Percentiles rank a stretch among this genome's conserved stretches.
Conservation (phyloP, 2,329 filamentous ascomycete genomes). For the Magnaporthiopsis rhizophila region DNA sequence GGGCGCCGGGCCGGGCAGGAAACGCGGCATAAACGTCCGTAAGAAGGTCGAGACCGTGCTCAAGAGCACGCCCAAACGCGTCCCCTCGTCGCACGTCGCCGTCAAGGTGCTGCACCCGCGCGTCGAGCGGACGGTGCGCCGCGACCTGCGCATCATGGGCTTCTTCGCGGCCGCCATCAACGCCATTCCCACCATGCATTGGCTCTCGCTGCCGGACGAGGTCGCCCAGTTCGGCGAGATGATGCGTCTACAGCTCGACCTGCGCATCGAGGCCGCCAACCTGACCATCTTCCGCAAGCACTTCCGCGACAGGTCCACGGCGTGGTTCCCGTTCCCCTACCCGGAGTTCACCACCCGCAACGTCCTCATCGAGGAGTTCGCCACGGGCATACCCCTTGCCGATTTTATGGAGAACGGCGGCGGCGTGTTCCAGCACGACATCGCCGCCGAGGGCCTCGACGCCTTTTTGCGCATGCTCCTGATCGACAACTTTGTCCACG, state of each 20-base stretch:
- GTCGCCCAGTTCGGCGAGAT: slow-evolving; percentile 92
- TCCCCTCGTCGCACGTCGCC: slow-evolving; percentile 87
- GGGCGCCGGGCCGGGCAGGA: slow-evolving; percentile 15
- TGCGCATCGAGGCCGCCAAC: slow-evolving; percentile 91
- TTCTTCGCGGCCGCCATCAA: slow-evolving; percentile 85
- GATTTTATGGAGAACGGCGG: slow-evolving; percentile 88
- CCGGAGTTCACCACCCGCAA: slow-evolving; percentile 85
- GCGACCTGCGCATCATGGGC: slow-evolving; percentile 87
- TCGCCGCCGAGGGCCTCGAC: slow-evolving; percentile 89
- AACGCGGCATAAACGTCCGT: slow-evolving; percentile 49
- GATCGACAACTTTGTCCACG: slow-evolving; percentile 96
- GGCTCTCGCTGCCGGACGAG: slow-evolving; percentile 92
- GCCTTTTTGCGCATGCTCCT: slow-evolving; percentile 95
- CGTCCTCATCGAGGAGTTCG: slow-evolving; percentile 91
- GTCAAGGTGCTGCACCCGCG: slow-evolving; percentile 92
- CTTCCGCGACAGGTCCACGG: slow-evolving; percentile 81
- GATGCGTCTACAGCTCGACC: slow-evolving; percentile 96
- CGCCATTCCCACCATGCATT: slow-evolving; percentile 86
- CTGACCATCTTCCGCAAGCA: slow-evolving; percentile 80
- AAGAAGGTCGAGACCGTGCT: slow-evolving; percentile 79
- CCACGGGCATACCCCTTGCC: slow-evolving; percentile 83
- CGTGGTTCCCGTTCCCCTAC: slow-evolving; percentile 96
- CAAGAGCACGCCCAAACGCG: slow-evolving; percentile 75
- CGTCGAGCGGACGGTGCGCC: slow-evolving; percentile 81
- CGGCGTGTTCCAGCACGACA: slow-evolving; percentile 86